Evolutionary conservation across 2,329 filamentous ascomycete genomes (phyloP).

Genomic region (Pyricularia sp.): DNA sequence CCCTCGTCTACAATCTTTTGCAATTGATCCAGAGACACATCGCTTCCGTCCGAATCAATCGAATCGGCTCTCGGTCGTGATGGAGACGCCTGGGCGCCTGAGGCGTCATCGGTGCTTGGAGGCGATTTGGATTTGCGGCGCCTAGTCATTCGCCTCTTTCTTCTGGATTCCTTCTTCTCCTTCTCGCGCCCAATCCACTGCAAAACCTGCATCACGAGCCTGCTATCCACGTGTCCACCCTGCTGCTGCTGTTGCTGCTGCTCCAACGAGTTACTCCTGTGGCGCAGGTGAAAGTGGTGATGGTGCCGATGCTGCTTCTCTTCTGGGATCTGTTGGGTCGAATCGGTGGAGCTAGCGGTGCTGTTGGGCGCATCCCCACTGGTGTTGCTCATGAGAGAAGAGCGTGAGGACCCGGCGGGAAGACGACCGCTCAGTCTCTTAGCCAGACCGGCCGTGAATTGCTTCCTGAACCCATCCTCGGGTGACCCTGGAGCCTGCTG

Average conservation of each 20-base stretch:
- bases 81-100: constrained; percentile 7
- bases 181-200: constrained; percentile 82
- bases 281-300: constrained; percentile 20
- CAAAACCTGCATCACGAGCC: constrained; percentile 62
- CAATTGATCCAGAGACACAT: constrained; percentile 68
- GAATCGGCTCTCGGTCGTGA: constrained; percentile 36
- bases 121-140: constrained; percentile 32
- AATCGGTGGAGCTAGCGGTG: constrained; percentile 16
- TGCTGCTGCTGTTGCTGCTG: constrained; percentile 21
- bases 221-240: constrained; percentile 24
- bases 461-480: constrained; percentile 31
- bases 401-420: constrained; percentile 29
- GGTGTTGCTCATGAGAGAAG: constrained; percentile 30
- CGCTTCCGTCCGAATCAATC: constrained; percentile 55
- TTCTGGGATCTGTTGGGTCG: constrained; percentile 16
- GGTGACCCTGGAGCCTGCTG: constrained; percentile 11
- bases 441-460: constrained; percentile 32
- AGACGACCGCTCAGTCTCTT: constrained; percentile 34
- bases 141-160: constrained; percentile 32
- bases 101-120: constrained; percentile 14
- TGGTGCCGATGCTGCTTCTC: constrained; percentile 14
- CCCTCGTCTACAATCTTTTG: constrained; percentile 70
- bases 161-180: constrained; percentile 50
- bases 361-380: constrained; percentile 23
- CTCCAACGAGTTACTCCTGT: constrained; percentile 21